Base-by-base conservation (phyloP, 345 rosid species). In the Acer yangbiense region DNA sequence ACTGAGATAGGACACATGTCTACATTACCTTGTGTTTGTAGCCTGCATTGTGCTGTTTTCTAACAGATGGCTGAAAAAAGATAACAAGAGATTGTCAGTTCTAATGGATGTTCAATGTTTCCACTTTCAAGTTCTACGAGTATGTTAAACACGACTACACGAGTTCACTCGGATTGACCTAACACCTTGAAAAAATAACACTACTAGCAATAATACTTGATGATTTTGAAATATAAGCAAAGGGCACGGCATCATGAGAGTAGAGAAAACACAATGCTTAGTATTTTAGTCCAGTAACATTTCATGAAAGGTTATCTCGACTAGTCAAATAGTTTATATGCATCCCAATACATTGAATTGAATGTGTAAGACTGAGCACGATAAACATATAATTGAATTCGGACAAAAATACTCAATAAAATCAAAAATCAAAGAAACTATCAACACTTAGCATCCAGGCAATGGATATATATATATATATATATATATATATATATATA, bases 21-120 rank as follows among this genome's bases (percentile, higher is more conserved):
- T 7, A 73, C 39, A 20, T 68, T 83, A 92, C 99, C 99, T 96
- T 96, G 83, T 96, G 99, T 78, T 96, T 96, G 89, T 94, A 94
- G 48, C 99, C 99, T 1, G 99, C 99, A 79, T 96, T 96, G 83
- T 96, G 98, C 82, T 96, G 99, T 86, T 94, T 96, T 85, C 98
- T 92, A 80, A 96, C 99, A 46, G 99, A 94, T 8, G 99, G 99
- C 98, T 96, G 91, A 79, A 82, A 82, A 78, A 44, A 65, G 12
- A 73, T 3, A 41, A n/a, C 17, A 14, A 57, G 23, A 18, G 32
- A 58, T 13, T 0, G n/a, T 67, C 43, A 67, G 65, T 55, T 54
- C 52, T 4, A 41, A 8, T 20, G 3, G n/a, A 65, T 75, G 71
- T 75, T 65, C 46, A 55, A 10, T 10, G 50, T 46, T 46, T 9